Evolutionary conservation across 768 basidiomycete genomes (phyloP).

Genomic region (Naganishia vaughanmartiniae): DNA sequence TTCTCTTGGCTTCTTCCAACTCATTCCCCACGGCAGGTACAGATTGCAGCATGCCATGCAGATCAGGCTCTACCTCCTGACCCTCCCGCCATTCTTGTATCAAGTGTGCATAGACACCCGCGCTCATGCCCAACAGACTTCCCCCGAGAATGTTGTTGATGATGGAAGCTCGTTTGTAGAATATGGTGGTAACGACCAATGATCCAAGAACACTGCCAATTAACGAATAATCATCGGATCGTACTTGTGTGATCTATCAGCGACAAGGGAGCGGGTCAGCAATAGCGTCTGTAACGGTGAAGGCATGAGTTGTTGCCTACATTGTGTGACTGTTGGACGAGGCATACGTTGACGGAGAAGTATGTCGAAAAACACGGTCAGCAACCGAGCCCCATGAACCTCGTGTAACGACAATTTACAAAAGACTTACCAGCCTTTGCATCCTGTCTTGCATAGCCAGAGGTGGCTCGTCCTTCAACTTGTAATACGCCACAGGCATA

Average conservation of each 20-base stretch:
- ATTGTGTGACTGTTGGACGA: slow-evolving; percentile 26
- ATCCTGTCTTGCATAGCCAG: slow-evolving; percentile 38
- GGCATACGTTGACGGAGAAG: background rate
- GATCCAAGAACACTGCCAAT: slow-evolving; percentile 43
- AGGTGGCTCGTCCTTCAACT: slow-evolving; percentile 37
- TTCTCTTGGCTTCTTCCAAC: slow-evolving; percentile 23
- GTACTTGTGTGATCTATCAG: slow-evolving; percentile 36
- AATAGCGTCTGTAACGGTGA: background rate
- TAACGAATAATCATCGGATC: slow-evolving; percentile 48
- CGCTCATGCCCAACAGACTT: slow-evolving; percentile 45
- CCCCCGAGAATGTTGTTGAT: slow-evolving; percentile 43
- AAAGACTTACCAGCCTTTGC: slow-evolving; percentile 40
- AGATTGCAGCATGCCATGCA: slow-evolving; percentile 25
- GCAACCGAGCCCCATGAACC: background rate
- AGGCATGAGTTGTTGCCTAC: slow-evolving; percentile 9
- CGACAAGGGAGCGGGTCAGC: slow-evolving; percentile 2
- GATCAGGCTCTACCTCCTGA: slow-evolving; percentile 40
- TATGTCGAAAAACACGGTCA: background rate
- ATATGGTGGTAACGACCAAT: slow-evolving; percentile 44
- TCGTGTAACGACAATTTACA: background rate
- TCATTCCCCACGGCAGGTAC: slow-evolving; percentile 19
- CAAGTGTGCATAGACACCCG: slow-evolving; percentile 42
- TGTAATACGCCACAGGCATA: slow-evolving; percentile 34
- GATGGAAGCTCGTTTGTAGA: slow-evolving; percentile 46
- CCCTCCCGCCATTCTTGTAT: slow-evolving; percentile 38